Base-by-base conservation (phyloP, 2,329 filamentous ascomycete genomes). In the Alternaria sp. region DNA sequence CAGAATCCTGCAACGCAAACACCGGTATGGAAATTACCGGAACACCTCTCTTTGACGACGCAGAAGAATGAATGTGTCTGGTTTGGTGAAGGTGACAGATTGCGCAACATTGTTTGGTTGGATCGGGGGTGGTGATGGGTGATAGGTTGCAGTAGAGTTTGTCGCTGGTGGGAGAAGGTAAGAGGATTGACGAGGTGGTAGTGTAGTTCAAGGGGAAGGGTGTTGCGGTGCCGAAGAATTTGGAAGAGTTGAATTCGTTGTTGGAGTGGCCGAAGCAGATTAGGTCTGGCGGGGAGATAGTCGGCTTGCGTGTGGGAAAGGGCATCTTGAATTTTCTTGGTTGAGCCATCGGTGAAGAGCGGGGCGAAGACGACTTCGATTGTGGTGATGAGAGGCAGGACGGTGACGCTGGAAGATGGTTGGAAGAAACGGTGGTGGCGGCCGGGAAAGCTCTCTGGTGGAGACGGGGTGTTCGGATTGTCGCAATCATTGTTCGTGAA, bases 1-100 rank as follows among this genome's bases (percentile, higher is more conserved):
- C n/a, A 0, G 11, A 26, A 0, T 17, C 46, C 15, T 28, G 15
- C 17, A 49, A 12, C 1, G 6, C n/a, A 5, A 49, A 0, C 2
- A 26, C 45, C 2, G 45, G 45, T 25, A 25, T 11, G 2, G 45
- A 47, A 26, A 26, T 13, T 26, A 25, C 21, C 21, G 45, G 21
- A 6, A 47, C 1, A n/a, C 23, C 23, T n/a, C 15, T 47, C 13
- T 47, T 26, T 40, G 36, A 11, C 9, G 36, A 40, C 2, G n/a
- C 36, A 40, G 36, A 40, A 40, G 36, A 17, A 11, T 40, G 36
- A 0, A 40, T 40, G 5, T 49, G 23, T 28, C n/a, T 28, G 23
- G 19, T 49, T 26, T 12, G 7, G 10, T 49, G 15, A 3, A 49
- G 23, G 15, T 49, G 23, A 11, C 45, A 49, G 2, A 49, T 28